phyloP scores from a whole-genome alignment of 805 yeast species.

The Wickerhamomyces bovis region DNA sequence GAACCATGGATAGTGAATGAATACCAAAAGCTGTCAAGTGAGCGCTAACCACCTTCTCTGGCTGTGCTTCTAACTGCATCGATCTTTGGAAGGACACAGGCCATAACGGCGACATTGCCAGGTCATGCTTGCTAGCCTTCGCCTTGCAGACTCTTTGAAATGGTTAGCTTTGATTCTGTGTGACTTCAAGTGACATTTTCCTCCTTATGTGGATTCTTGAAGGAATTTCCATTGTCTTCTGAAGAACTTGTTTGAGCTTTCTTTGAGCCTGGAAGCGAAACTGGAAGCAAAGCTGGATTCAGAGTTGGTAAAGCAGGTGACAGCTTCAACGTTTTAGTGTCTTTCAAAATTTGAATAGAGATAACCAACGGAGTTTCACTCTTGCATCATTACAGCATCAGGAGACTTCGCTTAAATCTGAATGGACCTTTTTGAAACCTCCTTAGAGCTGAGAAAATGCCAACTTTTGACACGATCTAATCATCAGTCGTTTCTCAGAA shows the following conservation, averaged over 20 bases:
- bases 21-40: too few relatives aligned
- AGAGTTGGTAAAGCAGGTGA: conserved; percentile 17
- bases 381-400: neutral
- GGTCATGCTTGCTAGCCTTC: conserved; percentile 33
- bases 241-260: neutral
- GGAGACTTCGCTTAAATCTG: neutral
- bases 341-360: conserved; percentile 29
- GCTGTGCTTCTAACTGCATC: too few relatives aligned
- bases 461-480: neutral
- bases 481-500: neutral
- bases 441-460: neutral
- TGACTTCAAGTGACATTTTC: neutral
- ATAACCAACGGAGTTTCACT: conserved; percentile 46
- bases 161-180: conserved; percentile 5
- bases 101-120: conserved; percentile 39
- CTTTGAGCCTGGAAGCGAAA: neutral
- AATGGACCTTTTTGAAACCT: neutral
- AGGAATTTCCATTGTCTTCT: conserved; percentile 4
- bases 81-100: conserved; percentile 51
- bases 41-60: too few relatives aligned
- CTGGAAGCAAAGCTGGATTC: too few relatives aligned
- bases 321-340: conserved; percentile 7
- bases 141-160: too few relatives aligned
- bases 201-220: neutral
- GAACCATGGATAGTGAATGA: too few relatives aligned